phyloP scores from a whole-genome alignment of 1,284 basidiomycete species.

The Cryptococcus jaspeensis region DNA sequence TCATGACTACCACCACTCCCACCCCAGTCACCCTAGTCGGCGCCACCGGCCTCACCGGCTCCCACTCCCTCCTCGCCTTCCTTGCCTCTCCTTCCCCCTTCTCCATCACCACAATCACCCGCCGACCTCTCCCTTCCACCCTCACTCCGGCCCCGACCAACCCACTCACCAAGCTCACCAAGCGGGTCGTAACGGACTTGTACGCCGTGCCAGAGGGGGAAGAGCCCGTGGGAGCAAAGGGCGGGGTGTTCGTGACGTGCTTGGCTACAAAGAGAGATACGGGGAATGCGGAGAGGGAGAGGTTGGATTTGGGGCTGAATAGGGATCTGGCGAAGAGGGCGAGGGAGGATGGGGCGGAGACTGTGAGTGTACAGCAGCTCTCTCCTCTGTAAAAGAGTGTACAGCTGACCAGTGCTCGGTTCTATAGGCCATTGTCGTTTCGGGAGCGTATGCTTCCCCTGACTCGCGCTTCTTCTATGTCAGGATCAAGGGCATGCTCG shows the following conservation, averaged over 20 bases:
- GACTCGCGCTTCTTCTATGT: constrained; percentile 33
- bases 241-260: constrained; percentile 36
- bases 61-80: constrained; percentile 27
- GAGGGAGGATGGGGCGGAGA: constrained; percentile 39
- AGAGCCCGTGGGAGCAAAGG: constrained; percentile 13
- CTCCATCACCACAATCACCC: constrained; percentile 40
- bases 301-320: constrained; percentile 45
- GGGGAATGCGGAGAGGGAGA: constrained; percentile 29
- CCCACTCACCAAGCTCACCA: constrained; percentile 21
- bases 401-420: neutral
- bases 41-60: constrained; percentile 47
- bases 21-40: constrained; percentile 43
- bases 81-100: constrained; percentile 32
- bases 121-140: constrained; percentile 21
- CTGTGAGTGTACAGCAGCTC: constrained; percentile 24
- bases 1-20: constrained; percentile 5
- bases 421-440: constrained; percentile 43
- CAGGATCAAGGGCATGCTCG: constrained; percentile 44
- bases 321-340: constrained; percentile 39
- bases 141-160: constrained; percentile 9
- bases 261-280: constrained; percentile 43
- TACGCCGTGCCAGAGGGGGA: constrained; percentile 10
- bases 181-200: constrained; percentile 29
- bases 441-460: constrained; percentile 25
- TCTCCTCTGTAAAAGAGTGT: neutral